These are phyloP conservation scores for Musa beccarii DNA, from an alignment of 176 grass and related monocot species.

Conservation along the genomic window DNA sequence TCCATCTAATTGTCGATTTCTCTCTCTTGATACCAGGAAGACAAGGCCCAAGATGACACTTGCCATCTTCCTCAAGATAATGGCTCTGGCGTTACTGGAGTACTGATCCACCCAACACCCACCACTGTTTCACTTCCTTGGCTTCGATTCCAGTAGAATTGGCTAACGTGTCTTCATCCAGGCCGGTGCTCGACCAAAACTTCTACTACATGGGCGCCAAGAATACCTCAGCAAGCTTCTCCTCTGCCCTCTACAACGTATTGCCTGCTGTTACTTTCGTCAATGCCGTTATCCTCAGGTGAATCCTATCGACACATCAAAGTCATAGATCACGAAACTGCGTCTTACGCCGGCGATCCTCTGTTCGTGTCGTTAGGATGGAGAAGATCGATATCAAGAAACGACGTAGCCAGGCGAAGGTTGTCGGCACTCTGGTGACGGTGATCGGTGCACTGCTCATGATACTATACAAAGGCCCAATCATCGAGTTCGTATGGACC, in stretches of 20 bases:
- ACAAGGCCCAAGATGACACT: slow-evolving; percentile 62
- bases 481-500: slow-evolving; percentile 52
- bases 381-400: slow-evolving; percentile 65
- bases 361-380: slow-evolving; percentile 30
- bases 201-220: slow-evolving; percentile 88
- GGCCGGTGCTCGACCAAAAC: slow-evolving; percentile 93
- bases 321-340: too few relatives aligned
- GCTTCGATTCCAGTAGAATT: too few relatives aligned
- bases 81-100: slow-evolving; percentile 64
- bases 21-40: slow-evolving; percentile 42
- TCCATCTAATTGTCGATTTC: too few relatives aligned
- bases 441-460: slow-evolving; percentile 60
- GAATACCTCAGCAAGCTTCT: slow-evolving; percentile 73
- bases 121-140: not conserved
- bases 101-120: slow-evolving; percentile 23
- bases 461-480: slow-evolving; percentile 65
- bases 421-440: slow-evolving; percentile 61
- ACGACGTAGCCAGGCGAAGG: slow-evolving; percentile 54
- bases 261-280: slow-evolving; percentile 71
- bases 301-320: not conserved
- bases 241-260: slow-evolving; percentile 70
- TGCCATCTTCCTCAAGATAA: slow-evolving; percentile 48
- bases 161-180: slow-evolving; percentile 4
- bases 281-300: slow-evolving; percentile 70
- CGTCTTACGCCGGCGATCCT: too few relatives aligned